A percentile compares a stretch with the other conserved stretches of the same genome.
phyloP scores from a whole-genome alignment of 139 green algal species.

The Chlorella ohadii region DNA sequence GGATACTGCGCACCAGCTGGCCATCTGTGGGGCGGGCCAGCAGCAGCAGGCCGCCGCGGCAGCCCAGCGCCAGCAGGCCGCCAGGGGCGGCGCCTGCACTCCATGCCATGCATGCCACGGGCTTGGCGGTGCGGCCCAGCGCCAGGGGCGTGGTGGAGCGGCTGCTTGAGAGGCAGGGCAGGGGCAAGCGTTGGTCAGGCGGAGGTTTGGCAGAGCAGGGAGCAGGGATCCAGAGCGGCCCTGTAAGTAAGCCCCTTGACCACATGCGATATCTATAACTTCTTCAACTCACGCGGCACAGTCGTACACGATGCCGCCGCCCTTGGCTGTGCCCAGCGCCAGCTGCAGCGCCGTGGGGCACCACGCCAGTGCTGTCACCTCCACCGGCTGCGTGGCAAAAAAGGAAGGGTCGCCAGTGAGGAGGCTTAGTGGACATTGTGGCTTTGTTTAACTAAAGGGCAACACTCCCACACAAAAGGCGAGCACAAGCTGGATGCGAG shows the following conservation, averaged over 20 bases:
- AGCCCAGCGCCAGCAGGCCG: constrained; percentile 29
- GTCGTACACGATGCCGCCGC: constrained; percentile 80
- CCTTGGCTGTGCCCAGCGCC: constrained; percentile 74
- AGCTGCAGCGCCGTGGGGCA: constrained; percentile 58
- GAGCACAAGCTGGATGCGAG: too few relatives aligned
- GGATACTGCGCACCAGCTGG: background rate
- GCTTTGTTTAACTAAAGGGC: too few relatives aligned
- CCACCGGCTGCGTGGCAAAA: background rate
- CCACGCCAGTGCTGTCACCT: constrained; percentile 68
- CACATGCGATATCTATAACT: too few relatives aligned
- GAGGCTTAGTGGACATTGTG: too few relatives aligned
- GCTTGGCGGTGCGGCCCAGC: constrained; percentile 11
- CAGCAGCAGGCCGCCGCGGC: constrained; percentile 13
- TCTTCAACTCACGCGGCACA: background rate
- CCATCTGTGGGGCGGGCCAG: constrained; percentile 14
- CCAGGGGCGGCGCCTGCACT: background rate
- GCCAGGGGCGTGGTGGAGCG: background rate
- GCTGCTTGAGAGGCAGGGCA: too few relatives aligned
- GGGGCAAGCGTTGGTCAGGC: too few relatives aligned
- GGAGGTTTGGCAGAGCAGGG: too few relatives aligned
- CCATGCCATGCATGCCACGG: constrained; percentile 4
- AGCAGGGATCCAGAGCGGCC: too few relatives aligned
- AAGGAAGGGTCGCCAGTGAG: too few relatives aligned
- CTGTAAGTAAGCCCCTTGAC: too few relatives aligned
- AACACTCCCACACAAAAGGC: too few relatives aligned